These are phyloP conservation scores for Nemania serpens DNA, from an alignment of 2,329 filamentous ascomycete genomes.

Conservation along the genomic window DNA sequence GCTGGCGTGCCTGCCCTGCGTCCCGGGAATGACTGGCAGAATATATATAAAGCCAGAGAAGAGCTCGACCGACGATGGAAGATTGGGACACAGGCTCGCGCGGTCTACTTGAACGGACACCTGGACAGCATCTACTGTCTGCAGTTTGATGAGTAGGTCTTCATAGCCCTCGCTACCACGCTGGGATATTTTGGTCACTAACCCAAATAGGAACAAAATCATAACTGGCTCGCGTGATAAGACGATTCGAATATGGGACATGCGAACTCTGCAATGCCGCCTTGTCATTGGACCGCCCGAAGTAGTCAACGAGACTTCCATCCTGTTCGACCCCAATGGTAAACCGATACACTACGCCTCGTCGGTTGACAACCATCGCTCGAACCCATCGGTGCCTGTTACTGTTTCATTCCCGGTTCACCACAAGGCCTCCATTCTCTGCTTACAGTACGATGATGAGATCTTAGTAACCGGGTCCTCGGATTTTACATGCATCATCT, in stretches of 20 bases:
- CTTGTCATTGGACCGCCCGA: slow-evolving; percentile 83
- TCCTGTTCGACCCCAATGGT: slow-evolving; percentile 58
- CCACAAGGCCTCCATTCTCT: slow-evolving; percentile 92
- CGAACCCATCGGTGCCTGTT: slow-evolving; percentile 55
- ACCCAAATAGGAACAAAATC: slow-evolving; percentile 76
- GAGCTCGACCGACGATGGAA: slow-evolving; percentile 81
- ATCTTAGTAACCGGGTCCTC: slow-evolving; percentile 96
- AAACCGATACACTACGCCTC: slow-evolving; percentile 60
- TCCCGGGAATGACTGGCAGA: slow-evolving; percentile 79
- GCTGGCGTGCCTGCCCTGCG: slow-evolving; percentile 59
- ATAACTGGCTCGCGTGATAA: slow-evolving; percentile 95
- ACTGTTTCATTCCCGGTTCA: slow-evolving; percentile 65
- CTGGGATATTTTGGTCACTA: slow-evolving; percentile 36
- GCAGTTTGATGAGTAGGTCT: slow-evolving; percentile 89
- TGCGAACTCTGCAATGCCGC: slow-evolving; percentile 82
- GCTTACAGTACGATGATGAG: slow-evolving; percentile 89
- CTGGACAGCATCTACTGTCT: slow-evolving; percentile 96
- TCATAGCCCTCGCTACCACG: background rate
- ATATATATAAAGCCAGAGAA: slow-evolving; percentile 78
- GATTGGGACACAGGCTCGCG: slow-evolving; percentile 70
- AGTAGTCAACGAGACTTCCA: slow-evolving; percentile 57
- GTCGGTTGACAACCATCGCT: slow-evolving; percentile 53
- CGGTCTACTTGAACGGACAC: slow-evolving; percentile 91
- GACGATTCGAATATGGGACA: slow-evolving; percentile 95
- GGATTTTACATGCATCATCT: slow-evolving; percentile 88